A percentile compares a stretch with the other conserved stretches of the same genome.
Conservation (phyloP, 768 basidiomycete genomes). For the Mycena chlorophos region DNA sequence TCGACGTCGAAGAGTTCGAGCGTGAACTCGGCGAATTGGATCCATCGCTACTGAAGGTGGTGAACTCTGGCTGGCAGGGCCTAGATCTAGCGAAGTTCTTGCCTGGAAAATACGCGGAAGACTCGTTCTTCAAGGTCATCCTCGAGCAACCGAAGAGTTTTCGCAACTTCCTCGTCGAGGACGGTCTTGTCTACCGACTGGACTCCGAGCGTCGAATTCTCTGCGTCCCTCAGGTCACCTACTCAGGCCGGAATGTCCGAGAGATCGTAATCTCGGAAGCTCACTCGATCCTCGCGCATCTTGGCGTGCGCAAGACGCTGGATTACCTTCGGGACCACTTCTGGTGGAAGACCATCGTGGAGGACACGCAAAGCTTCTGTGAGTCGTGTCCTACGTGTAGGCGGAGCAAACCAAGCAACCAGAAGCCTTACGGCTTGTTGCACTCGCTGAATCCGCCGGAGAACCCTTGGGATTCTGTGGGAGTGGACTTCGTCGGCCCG, state of each 20-base stretch:
- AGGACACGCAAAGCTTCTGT: slow-evolving; percentile 20
- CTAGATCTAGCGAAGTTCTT: not conserved
- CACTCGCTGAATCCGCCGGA: slow-evolving; percentile 21
- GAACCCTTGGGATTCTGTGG: slow-evolving; percentile 7
- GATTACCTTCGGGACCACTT: no score
- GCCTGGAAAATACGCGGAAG: not conserved
- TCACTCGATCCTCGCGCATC: no score
- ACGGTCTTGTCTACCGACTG: slow-evolving; percentile 1
- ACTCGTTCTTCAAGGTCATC: slow-evolving; percentile 5
- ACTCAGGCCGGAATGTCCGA: not conserved
- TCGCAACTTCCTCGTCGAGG: slow-evolving; percentile 15
- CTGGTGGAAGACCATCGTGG: slow-evolving; percentile 36
- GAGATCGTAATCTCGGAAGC: no score
- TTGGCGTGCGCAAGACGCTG: no score
- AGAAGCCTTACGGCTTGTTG: not conserved
- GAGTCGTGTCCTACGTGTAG: slow-evolving; percentile 4
- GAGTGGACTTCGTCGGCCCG: slow-evolving; percentile 28
- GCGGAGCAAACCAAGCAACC: slow-evolving; percentile 6
- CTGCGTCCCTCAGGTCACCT: slow-evolving; percentile 1
- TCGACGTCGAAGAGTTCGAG: no score
- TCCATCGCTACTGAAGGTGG: not conserved
- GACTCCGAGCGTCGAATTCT: not conserved
- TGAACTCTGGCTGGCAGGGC: slow-evolving; percentile 1
- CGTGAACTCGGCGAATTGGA: not conserved
- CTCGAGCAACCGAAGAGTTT: slow-evolving; percentile 14